Evolutionary conservation across 345 rosid species (phyloP), one percentile per base, ranked within the genome.

Genomic region (Citrus inodora): DNA sequence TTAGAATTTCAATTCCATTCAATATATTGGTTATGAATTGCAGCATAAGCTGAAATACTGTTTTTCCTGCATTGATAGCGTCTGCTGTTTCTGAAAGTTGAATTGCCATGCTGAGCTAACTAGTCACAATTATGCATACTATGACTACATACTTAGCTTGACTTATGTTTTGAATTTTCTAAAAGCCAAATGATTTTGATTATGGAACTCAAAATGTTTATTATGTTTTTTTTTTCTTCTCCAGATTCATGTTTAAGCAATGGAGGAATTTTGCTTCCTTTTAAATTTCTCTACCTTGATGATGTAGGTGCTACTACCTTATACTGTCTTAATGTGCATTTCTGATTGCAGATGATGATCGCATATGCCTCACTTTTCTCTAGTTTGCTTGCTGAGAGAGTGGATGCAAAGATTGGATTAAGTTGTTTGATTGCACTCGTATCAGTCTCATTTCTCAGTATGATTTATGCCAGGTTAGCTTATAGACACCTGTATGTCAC

Each of bases 281-380:
- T 67, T 30, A 17, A 22, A 28, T 74, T 66, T 66, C 7, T 42
- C 38, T 56, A 25, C 25, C 48, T 73, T 66, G 58, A 42, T 17
- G 7, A 62, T 67, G 30, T 51, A 40, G 21, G 30, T 40, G 71
- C 14, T 38, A 6, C 9, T 33, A 33, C 27, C 17, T 75, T 21
- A 1, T 7, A 13, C 67, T 19, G 64, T 73, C 70, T 83, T 70
- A 64, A 80, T 80, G 66, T 69, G 46, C 55, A 76, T 32, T 46
- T 75, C 60, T 79, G 73, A 77, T 73, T 85, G 96, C 96, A 92
- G 98, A 89, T 89, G 89, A 88, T 90, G 96, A 87, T 90, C 79
- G 96, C 97, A 53, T 91, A 87, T 87, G 86, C 96, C 38, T 91
- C 97, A 11, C 89, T 94, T 79, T 87, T 91, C 89, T 92, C 97